phyloP scores from a whole-genome alignment of 495 filamentous ascomycete genomes.

The Talaromyces proteolyticus region DNA sequence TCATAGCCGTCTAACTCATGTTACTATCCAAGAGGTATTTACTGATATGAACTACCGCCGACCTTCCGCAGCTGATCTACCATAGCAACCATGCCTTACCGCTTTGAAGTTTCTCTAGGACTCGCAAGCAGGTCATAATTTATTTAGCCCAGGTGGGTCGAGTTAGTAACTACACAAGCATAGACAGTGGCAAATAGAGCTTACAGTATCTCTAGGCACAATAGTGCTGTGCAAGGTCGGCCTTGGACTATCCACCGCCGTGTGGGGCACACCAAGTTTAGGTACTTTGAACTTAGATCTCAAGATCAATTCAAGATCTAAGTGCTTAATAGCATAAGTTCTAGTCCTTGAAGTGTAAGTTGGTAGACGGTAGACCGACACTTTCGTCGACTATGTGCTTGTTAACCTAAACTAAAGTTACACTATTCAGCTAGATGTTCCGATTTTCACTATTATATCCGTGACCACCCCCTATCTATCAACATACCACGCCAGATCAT shows the following conservation, averaged over 20 bases:
- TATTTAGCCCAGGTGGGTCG: too few relatives aligned
- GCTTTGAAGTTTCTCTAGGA: too few relatives aligned
- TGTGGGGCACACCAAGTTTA: not conserved
- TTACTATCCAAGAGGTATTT: not conserved
- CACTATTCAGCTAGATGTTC: not conserved
- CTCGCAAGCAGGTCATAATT: too few relatives aligned
- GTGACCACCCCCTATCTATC: constrained; percentile 21
- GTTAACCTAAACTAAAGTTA: not conserved
- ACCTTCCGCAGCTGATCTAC: too few relatives aligned
- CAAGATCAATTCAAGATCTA: not conserved
- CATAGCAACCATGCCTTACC: too few relatives aligned
- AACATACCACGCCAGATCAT: constrained; percentile 23
- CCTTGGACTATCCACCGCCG: too few relatives aligned
- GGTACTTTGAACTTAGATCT: not conserved
- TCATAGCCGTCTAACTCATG: not conserved
- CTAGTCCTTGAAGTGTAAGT: constrained; percentile 1
- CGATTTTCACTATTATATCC: not conserved
- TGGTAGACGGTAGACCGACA: not conserved
- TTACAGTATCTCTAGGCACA: too few relatives aligned
- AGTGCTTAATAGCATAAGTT: constrained; percentile 1
- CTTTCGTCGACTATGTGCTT: not conserved
- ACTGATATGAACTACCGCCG: not conserved
- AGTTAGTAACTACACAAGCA: too few relatives aligned
- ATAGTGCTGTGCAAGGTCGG: too few relatives aligned
- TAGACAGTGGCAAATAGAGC: too few relatives aligned